Evolutionary conservation across 495 filamentous ascomycete genomes (phyloP).

Genomic region (Podospora pseudopauciseta): DNA sequence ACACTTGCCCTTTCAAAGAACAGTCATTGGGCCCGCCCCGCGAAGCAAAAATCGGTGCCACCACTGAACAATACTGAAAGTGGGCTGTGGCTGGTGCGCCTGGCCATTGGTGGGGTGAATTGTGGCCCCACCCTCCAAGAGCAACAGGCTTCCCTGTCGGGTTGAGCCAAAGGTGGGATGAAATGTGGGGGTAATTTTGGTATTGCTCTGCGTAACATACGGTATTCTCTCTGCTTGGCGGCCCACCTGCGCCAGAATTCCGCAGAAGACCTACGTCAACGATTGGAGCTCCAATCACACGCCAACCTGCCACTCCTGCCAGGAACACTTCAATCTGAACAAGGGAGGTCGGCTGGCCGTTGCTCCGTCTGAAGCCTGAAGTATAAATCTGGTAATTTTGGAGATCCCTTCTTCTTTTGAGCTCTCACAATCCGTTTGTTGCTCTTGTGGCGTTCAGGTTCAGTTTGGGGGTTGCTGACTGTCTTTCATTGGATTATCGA

Average conservation of each 20-base stretch:
- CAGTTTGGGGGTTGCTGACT: not conserved
- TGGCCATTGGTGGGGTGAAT: conserved; percentile 15
- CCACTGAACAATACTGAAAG: conserved; percentile 14
- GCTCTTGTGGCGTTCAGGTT: not conserved
- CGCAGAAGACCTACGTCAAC: conserved; percentile 11
- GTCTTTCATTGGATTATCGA: not conserved
- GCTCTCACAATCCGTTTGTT: not conserved
- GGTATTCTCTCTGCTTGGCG: conserved; percentile 2
- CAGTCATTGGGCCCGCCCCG: conserved; percentile 23
- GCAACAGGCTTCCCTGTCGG: not conserved
- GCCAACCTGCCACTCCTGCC: not conserved
- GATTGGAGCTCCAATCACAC: conserved; percentile 3
- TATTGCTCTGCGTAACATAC: not conserved
- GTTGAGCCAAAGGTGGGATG: not conserved
- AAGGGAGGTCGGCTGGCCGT: conserved; percentile 16
- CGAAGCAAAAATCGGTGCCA: conserved; percentile 29
- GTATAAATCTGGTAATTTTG: not conserved
- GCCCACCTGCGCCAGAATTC: conserved; percentile 13
- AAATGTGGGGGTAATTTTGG: not conserved
- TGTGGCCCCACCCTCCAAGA: not conserved
- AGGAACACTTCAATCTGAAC: conserved; percentile 3
- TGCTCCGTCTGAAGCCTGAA: not conserved
- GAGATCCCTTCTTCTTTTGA: not conserved
- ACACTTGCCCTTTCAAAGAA: conserved; percentile 16
- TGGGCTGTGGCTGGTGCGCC: conserved; percentile 30